phyloP scores from a whole-genome alignment of 306 rosid genomes.

The Comarum palustre region DNA sequence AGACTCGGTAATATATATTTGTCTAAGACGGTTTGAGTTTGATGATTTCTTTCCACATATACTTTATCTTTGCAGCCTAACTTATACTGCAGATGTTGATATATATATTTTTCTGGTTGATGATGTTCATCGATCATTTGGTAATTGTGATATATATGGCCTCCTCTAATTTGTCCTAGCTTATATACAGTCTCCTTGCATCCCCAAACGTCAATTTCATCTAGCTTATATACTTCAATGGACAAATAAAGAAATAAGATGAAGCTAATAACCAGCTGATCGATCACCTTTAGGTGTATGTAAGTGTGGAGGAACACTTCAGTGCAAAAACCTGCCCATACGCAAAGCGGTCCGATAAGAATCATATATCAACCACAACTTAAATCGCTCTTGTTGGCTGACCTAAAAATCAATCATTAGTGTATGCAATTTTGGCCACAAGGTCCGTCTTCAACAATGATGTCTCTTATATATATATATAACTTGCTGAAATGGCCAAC shows the following conservation, averaged over 20 bases:
- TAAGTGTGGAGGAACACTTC: slow-evolving; percentile 14
- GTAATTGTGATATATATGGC: too few relatives aligned
- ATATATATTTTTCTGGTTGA: too few relatives aligned
- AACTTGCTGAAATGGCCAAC: slow-evolving; percentile 18
- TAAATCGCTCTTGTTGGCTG: slow-evolving; percentile 12
- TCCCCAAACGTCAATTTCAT: too few relatives aligned
- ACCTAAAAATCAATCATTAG: slow-evolving; percentile 26
- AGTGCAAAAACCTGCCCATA: slow-evolving; percentile 25
- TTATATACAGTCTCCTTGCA: too few relatives aligned
- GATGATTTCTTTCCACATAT: too few relatives aligned
- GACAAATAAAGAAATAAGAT: too few relatives aligned
- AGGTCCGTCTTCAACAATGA: slow-evolving; percentile 21
- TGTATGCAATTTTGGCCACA: slow-evolving; percentile 28
- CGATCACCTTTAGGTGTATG: background rate
- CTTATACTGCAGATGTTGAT: too few relatives aligned
- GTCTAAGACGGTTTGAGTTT: too few relatives aligned
- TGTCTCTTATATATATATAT: background rate
- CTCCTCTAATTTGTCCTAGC: too few relatives aligned
- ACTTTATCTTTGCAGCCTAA: too few relatives aligned
- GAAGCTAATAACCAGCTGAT: background rate
- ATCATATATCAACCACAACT: slow-evolving; percentile 14
- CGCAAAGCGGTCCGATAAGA: slow-evolving; percentile 31
- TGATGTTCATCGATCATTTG: too few relatives aligned
- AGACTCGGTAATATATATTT: too few relatives aligned
- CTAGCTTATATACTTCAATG: background rate